Evolutionary conservation across 495 filamentous ascomycete species (phyloP), one percentile per base, ranked within the genome.

Genomic region (Hypoxylon cercidicola): DNA sequence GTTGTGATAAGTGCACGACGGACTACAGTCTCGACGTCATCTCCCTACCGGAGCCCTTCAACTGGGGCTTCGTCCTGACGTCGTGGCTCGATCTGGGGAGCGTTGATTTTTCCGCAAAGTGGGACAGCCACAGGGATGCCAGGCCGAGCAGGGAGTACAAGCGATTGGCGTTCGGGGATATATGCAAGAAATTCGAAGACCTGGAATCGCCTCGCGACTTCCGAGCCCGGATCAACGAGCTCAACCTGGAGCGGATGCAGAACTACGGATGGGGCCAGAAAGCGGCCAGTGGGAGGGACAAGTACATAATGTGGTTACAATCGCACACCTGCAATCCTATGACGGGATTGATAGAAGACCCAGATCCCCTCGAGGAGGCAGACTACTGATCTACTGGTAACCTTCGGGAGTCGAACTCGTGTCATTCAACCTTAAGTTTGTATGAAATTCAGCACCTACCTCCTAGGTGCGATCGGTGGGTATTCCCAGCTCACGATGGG

Each of bases 81-180:
- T 50, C 60, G 32, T 69, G 66, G 66, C 16, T 69, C 4, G 66
- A 69, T n/a, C 40, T 69, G 9, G 66, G 66, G 3, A 55, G 11
- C 4, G 16, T 60, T 10, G 61, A 69, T 25, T 69, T 64, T 55
- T 64, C 43, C 25, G 11, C 30, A 0, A 69, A 69, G 15, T 69
- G 66, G 66, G 61, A 69, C 10, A 69, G 66, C 18, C 66, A 69
- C 21, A 28, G 60, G 7, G 66, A 64, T 16, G 28, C 39, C 15
- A 49, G 60, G 37, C 46, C 66, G 1, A n/a, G 32, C n/a, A 32
- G 61, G 40, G 44, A 57, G 5, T 15, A 46, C 3, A 30, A 34
- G 3, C 66, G 66, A 3, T 4, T 23, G 19, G 1, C n/a, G 0
- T 25, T 45, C n/a, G 56, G 60, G 6, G 66, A 58, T 13, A 61